A percentile compares a stretch with the other conserved stretches of the same genome.
These are phyloP conservation scores for Talaromyces sp. DNA, from an alignment of 2,329 filamentous ascomycete genomes.

Conservation along the genomic window DNA sequence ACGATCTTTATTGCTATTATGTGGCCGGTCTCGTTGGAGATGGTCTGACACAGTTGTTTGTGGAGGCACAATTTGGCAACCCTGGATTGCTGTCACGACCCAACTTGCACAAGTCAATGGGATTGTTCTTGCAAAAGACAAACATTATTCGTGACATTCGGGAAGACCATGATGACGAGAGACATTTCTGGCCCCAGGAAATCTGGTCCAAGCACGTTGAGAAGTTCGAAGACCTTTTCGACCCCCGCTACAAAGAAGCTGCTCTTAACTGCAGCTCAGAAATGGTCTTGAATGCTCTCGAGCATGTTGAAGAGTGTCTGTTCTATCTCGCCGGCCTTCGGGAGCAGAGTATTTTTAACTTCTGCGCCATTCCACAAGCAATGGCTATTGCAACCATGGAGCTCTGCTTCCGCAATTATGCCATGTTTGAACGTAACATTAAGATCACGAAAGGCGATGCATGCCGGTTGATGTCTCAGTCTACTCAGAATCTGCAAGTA, in stretches of 20 bases:
- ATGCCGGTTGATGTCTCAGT: slow-evolving; percentile 85
- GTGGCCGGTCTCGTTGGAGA: slow-evolving; percentile 98
- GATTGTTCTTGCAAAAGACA: slow-evolving; percentile 93
- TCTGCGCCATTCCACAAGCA: slow-evolving; percentile 89
- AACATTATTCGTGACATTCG: slow-evolving; percentile 96
- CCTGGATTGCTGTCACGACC: slow-evolving; percentile 72
- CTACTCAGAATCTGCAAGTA: slow-evolving; percentile 79
- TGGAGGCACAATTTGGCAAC: slow-evolving; percentile 80
- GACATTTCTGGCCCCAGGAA: slow-evolving; percentile 91
- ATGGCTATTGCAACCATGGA: slow-evolving; percentile 98
- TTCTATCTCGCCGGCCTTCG: slow-evolving; percentile 94
- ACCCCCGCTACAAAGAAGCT: slow-evolving; percentile 68
- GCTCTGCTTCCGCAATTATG: slow-evolving; percentile 83
- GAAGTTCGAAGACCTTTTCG: slow-evolving; percentile 83
- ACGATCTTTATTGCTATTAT: slow-evolving; percentile 96
- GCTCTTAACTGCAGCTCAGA: slow-evolving; percentile 84
- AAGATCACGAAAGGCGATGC: slow-evolving; percentile 97
- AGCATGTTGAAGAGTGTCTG: slow-evolving; percentile 85
- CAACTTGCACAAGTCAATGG: slow-evolving; percentile 89
- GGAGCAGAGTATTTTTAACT: slow-evolving; percentile 98
- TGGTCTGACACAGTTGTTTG: slow-evolving; percentile 83
- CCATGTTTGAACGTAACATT: slow-evolving; percentile 78
- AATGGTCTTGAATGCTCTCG: slow-evolving; percentile 86
- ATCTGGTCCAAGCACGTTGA: slow-evolving; percentile 96
- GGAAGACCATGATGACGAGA: slow-evolving; percentile 81